These are phyloP conservation scores for Gnomoniopsis sp. DNA, from an alignment of 2,329 filamentous ascomycete species.

Conservation along the genomic window DNA sequence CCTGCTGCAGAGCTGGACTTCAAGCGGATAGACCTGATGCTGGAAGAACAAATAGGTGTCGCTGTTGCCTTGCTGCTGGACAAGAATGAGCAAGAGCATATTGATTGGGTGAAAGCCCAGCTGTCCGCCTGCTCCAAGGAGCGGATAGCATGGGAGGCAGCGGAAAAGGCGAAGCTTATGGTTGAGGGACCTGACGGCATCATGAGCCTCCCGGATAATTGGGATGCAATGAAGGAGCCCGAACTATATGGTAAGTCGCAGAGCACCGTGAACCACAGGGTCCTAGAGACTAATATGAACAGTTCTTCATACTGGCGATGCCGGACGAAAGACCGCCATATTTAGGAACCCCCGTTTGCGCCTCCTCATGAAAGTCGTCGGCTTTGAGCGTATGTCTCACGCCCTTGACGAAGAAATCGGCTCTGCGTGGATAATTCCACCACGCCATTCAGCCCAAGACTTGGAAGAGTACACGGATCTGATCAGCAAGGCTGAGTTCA, in stretches of 20 bases:
- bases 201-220: slow-evolving; percentile 22
- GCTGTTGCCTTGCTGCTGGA: slow-evolving; percentile 77
- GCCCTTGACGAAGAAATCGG: slow-evolving; percentile 67
- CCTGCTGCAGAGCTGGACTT: slow-evolving; percentile 82
- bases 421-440: slow-evolving; percentile 74
- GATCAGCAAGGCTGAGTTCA: slow-evolving; percentile 76
- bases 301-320: slow-evolving; percentile 63
- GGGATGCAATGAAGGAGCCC: slow-evolving; percentile 30
- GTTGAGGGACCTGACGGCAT: slow-evolving; percentile 29
- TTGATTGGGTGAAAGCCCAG: slow-evolving; percentile 79
- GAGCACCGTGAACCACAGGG: neutral
- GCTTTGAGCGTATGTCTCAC: slow-evolving; percentile 58
- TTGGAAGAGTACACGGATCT: slow-evolving; percentile 67
- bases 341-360: slow-evolving; percentile 88
- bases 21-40: slow-evolving; percentile 43
- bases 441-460: slow-evolving; percentile 57
- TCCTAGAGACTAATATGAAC: neutral
- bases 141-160: slow-evolving; percentile 73
- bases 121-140: slow-evolving; percentile 67
- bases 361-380: slow-evolving; percentile 74
- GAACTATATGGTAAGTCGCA: slow-evolving; percentile 51
- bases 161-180: slow-evolving; percentile 57
- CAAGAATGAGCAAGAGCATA: slow-evolving; percentile 69
- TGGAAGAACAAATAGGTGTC: slow-evolving; percentile 63
- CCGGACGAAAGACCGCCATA: slow-evolving; percentile 67